These are phyloP conservation scores for Populus alba DNA, from an alignment of 345 rosid genomes.

Conservation along the genomic window DNA sequence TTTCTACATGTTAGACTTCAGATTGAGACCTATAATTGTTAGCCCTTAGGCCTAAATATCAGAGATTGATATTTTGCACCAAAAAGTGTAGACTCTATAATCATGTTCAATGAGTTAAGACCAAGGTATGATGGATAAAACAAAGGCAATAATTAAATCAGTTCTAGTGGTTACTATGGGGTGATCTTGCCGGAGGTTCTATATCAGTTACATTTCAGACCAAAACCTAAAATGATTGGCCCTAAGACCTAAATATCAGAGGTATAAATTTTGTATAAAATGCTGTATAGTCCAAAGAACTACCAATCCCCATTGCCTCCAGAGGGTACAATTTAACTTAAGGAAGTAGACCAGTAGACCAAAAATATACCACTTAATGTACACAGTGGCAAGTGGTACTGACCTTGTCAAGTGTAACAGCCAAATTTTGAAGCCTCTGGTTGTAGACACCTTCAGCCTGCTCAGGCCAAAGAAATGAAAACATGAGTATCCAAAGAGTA, in stretches of 20 bases:
- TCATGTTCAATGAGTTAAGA: not conserved
- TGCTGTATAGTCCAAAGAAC: not conserved
- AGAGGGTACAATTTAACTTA: too few relatives aligned
- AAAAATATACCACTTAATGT: not conserved
- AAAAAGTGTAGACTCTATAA: not conserved
- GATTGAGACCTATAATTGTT: not conserved
- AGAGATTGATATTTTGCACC: not conserved
- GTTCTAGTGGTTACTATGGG: not conserved
- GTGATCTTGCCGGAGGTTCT: not conserved
- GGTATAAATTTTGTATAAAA: not conserved
- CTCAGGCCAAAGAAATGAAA: slow-evolving; percentile 6
- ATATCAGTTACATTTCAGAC: not conserved
- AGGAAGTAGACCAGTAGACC: too few relatives aligned
- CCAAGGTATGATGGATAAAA: not conserved
- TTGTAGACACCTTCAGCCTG: slow-evolving; percentile 99
- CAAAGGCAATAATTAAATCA: not conserved
- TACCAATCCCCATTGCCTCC: not conserved
- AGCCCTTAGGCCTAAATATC: not conserved
- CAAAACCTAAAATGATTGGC: not conserved
- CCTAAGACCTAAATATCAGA: not conserved
- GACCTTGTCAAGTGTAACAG: slow-evolving; percentile 98
- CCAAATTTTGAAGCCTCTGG: slow-evolving; percentile 99
- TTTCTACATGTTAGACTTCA: not conserved
- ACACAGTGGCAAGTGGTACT: slow-evolving; percentile 12
- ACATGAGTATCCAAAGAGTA: slow-evolving; percentile 23